These are phyloP conservation scores for Rhododendron simsii DNA, from an alignment of 148 eudicot genomes.

Conservation along the genomic window DNA sequence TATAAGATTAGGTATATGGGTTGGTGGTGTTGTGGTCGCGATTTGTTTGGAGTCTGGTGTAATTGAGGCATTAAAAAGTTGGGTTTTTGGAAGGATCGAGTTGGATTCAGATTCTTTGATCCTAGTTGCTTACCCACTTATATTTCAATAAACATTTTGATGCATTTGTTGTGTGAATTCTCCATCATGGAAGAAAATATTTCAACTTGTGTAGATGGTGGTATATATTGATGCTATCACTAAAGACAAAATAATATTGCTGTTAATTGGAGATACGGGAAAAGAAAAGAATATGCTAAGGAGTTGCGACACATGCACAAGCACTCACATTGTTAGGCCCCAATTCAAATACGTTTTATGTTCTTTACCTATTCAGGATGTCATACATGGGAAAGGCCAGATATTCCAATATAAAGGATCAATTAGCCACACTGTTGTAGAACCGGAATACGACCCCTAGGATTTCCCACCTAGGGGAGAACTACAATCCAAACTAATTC, in stretches of 20 bases:
- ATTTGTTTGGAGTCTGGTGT: not conserved
- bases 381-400: not conserved
- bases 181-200: not conserved
- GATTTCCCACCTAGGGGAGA: not conserved
- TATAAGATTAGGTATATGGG: not conserved
- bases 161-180: not conserved
- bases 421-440: not conserved
- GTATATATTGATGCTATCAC: no score
- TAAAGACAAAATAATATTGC: not conserved
- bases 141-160: not conserved
- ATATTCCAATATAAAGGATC: not conserved
- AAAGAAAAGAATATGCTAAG: not conserved
- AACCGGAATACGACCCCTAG: not conserved
- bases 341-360: not conserved
- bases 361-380: not conserved
- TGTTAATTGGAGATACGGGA: not conserved
- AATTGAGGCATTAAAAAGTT: slow-evolving; percentile 4
- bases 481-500: not conserved
- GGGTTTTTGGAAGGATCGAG: slow-evolving; percentile 11
- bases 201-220: not conserved
- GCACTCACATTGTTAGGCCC: not conserved
- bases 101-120: not conserved
- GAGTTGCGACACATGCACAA: not conserved
- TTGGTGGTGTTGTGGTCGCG: not conserved
- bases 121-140: not conserved